Percentiles rank a stretch among this genome's conserved stretches.
Conservation (phyloP, 495 filamentous ascomycete species). For the Pyrenula aspistea region DNA sequence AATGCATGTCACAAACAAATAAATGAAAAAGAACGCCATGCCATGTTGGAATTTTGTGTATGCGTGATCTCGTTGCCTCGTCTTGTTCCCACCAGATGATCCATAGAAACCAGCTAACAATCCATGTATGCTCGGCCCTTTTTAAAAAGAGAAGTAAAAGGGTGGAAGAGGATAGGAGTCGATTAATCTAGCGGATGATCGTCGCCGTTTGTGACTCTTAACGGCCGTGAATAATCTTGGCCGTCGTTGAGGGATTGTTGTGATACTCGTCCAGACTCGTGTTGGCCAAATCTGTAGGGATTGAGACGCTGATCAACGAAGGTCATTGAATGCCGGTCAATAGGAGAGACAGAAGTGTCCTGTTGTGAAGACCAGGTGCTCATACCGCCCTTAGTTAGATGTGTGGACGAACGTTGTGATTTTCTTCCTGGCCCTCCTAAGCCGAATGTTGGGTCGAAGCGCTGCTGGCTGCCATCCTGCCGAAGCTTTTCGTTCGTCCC, state of each 20-base stretch:
- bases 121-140: not conserved
- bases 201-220: not conserved
- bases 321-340: not conserved
- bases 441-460: not conserved
- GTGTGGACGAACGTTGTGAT: not conserved
- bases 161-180: not conserved
- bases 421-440: not conserved
- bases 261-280: conserved; percentile 34
- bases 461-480: not conserved
- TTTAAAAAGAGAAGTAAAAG: not conserved
- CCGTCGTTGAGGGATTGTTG: conserved; percentile 44
- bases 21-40: not conserved
- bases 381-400: not conserved
- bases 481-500: not conserved
- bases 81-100: not conserved
- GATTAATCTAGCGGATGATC: not conserved
- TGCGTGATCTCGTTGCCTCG: not conserved
- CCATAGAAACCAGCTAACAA: not conserved
- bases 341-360: not conserved
- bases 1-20: not conserved
- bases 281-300: conserved; percentile 30
- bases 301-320: conserved; percentile 27
- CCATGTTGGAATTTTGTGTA: not conserved
- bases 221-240: conserved; percentile 43
- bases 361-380: not conserved